Evolutionary conservation across 306 rosid species (phyloP), one percentile per base, ranked within the genome.

Genomic region (Alnus rubra): DNA sequence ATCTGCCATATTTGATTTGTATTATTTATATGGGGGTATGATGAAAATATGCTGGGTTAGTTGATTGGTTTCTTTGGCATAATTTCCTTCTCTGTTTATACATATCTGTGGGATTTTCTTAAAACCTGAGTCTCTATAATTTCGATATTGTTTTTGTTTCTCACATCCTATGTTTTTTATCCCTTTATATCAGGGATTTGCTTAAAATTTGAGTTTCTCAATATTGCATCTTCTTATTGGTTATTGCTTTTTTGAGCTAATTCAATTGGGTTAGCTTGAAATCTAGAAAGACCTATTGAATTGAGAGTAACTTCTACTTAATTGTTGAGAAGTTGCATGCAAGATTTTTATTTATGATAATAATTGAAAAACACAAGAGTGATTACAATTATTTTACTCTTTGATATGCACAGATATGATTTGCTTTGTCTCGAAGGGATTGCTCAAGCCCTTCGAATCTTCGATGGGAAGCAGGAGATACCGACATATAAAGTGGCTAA

Each of bases 351-450:
- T 31, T 31, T 62, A 10, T 12, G 44, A 62, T 31, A 31, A 14
- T 62, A 33, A 31, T 4, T 4, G 11, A 16, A 30, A 30, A n/a
- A n/a, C n/a, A n/a, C n/a, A n/a, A n/a, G n/a, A n/a, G n/a, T 35
- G 13, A 63, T 33, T 13, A 11, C 31, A 63, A 63, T 69, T 62
- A 52, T 76, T 70, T 88, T 65, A 90, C 58, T 67, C 1, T 76
- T 74, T 69, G 18, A 58, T 64, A 28, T 65, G 62, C 45, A 58
- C 82, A 94, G 98, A 86, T 94, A 94, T 79, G 98, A 94, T 74
- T 88, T 94, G 81, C 92, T 94, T 74, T 94, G 97, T 79, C 94
- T 94, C 18, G 98, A 94, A 84, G 98, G 98, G 79, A 85, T 94
- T 78, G 94, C 97, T 16, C 97, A 92, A 79, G 89, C 97, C 1